Percentiles rank a stretch among this genome's conserved stretches.
Conservation (phyloP, 768 basidiomycete genomes). For the Suillus alpinus region DNA sequence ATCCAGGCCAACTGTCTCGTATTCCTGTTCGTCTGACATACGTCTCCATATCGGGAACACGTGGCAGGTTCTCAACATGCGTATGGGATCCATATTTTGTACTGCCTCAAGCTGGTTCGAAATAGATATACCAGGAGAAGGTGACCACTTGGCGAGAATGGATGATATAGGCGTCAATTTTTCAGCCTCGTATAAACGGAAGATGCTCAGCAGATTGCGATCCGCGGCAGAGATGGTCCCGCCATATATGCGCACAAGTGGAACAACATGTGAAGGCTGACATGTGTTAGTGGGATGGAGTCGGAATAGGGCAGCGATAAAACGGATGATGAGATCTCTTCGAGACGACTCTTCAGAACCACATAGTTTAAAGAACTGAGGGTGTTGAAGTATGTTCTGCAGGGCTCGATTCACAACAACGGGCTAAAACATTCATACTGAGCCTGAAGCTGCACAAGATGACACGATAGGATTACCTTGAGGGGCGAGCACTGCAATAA, state of each 20-base stretch:
- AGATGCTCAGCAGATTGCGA: constrained; percentile 64
- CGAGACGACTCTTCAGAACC: constrained; percentile 21
- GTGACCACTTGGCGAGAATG: constrained; percentile 67
- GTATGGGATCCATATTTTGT: constrained; percentile 63
- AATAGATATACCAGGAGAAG: constrained; percentile 40
- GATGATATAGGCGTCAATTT: constrained; percentile 62
- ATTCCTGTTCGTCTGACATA: constrained; percentile 36
- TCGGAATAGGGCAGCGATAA: constrained; percentile 67
- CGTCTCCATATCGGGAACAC: constrained; percentile 67
- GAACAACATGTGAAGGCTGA: constrained; percentile 80
- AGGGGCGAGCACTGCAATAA: constrained; percentile 44
- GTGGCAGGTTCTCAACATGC: constrained; percentile 68
- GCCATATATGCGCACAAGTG: constrained; percentile 69
- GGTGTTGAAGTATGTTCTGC: constrained; percentile 72
- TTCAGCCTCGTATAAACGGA: constrained; percentile 74
- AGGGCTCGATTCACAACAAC: constrained; percentile 70
- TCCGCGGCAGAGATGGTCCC: constrained; percentile 72
- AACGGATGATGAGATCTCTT: constrained; percentile 48
- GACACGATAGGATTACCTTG: constrained; percentile 50
- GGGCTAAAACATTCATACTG: constrained; percentile 42
- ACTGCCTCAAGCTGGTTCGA: constrained; percentile 60
- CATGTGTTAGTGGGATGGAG: constrained; percentile 81
- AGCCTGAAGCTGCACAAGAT: background rate
- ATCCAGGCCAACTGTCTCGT: constrained; percentile 28
- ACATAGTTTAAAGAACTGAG: constrained; percentile 54